Evolutionary conservation across 2,329 filamentous ascomycete species (phyloP).

Genomic region (Xylaria sp.): DNA sequence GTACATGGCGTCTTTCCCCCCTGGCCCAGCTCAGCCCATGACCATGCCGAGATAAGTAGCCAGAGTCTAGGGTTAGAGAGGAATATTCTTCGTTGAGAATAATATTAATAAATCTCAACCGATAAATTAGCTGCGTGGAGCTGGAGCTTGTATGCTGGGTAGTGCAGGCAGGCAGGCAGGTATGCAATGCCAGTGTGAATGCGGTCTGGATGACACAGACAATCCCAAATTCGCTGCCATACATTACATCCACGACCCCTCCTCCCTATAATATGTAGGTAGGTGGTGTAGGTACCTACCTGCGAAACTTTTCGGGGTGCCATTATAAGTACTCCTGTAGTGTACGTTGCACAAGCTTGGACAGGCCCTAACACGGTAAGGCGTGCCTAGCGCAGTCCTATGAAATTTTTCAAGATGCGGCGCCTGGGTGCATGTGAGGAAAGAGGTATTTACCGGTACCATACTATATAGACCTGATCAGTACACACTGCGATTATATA

Average conservation of each 20-base stretch:
- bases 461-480: neutral
- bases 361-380: constrained; percentile 3
- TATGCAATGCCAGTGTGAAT: neutral
- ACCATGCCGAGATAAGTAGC: constrained; percentile 20
- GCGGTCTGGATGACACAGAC: constrained; percentile 3
- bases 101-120: constrained; percentile 19
- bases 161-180: neutral
- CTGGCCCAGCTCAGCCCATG: constrained; percentile 13
- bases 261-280: neutral
- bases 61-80: neutral
- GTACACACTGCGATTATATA: neutral
- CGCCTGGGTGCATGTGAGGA: neutral
- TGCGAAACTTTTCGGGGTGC: constrained; percentile 6
- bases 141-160: constrained; percentile 12
- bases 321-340: constrained; percentile 4
- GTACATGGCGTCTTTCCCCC: neutral
- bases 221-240: neutral
- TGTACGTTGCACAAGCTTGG: neutral
- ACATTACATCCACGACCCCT: constrained; percentile 3
- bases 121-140: constrained; percentile 28
- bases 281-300: too few species aligned
- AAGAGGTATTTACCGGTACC: neutral
- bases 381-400: neutral
- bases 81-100: neutral
- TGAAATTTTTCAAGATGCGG: constrained; percentile 9